Conservation (phyloP, 352 stramenopile species). For the Phytopythium mirpurense region DNA sequence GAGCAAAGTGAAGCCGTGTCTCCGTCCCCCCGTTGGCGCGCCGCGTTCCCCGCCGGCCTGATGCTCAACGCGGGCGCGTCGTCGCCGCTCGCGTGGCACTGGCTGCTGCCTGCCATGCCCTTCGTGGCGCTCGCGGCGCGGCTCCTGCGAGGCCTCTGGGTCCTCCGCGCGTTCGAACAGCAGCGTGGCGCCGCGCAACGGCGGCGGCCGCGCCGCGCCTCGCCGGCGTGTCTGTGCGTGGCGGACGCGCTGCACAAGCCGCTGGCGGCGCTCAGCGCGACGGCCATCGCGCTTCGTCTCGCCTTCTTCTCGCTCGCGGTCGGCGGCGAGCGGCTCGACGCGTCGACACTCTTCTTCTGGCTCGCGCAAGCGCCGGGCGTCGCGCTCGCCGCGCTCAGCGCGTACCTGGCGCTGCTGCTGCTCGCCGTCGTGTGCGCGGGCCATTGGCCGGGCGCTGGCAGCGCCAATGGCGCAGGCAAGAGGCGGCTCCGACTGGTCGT, state of each 20-base stretch:
- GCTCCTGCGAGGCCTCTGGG: constrained; percentile 9
- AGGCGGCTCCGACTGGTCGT: neutral
- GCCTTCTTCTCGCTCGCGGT: constrained; percentile 14
- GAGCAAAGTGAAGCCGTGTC: too few relatives aligned
- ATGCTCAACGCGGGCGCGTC: neutral
- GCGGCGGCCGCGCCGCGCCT: neutral
- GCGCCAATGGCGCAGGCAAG: neutral
- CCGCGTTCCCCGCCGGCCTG: too few relatives aligned
- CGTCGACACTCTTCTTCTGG: constrained; percentile 17
- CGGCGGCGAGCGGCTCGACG: neutral
- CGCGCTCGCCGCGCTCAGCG: constrained; percentile 13
- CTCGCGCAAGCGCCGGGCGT: constrained; percentile 30
- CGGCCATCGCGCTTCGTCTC: constrained; percentile 19
- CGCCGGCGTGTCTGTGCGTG: constrained; percentile 14
- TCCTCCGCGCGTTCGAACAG: constrained; percentile 12
- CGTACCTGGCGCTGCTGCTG: constrained; percentile 33
- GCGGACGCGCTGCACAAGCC: constrained; percentile 22
- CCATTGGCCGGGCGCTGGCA: constrained; percentile 13
- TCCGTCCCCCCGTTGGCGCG: too few relatives aligned
- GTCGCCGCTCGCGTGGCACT: constrained; percentile 16
- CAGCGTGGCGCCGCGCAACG: neutral
- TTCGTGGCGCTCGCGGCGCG: constrained; percentile 12
- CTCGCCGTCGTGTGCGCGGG: constrained; percentile 14
- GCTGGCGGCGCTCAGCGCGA: constrained; percentile 15
- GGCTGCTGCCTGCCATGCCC: constrained; percentile 9